A percentile compares a stretch with the other conserved stretches of the same genome.
Conservation (phyloP, 768 basidiomycete genomes). For the Botryobasidium botryosum region DNA sequence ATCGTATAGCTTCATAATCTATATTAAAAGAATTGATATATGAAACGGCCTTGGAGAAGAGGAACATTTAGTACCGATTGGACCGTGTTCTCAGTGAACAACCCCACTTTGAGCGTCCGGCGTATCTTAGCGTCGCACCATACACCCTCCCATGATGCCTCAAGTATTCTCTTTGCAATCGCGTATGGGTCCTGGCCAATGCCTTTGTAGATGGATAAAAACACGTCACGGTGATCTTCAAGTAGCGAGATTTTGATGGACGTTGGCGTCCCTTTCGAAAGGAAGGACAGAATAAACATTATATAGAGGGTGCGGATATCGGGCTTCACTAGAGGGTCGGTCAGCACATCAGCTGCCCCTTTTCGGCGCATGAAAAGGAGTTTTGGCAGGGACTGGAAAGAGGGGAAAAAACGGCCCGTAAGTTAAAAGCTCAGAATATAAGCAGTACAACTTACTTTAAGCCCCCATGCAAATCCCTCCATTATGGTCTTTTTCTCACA, state of each 20-base stretch:
- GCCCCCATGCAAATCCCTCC: constrained; percentile 64
- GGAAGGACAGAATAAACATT: constrained; percentile 55
- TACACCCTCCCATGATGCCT: constrained; percentile 57
- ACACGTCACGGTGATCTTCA: constrained; percentile 49
- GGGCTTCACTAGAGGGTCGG: constrained; percentile 17
- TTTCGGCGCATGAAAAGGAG: constrained; percentile 55
- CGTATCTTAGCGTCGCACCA: constrained; percentile 62
- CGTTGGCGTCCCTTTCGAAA: constrained; percentile 31
- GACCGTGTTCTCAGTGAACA: constrained; percentile 53
- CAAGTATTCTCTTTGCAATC: constrained; percentile 46
- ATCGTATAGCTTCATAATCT: constrained; percentile 66
- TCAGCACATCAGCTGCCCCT: background rate
- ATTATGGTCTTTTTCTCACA: constrained; percentile 42
- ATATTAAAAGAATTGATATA: constrained; percentile 10
- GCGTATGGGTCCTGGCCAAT: constrained; percentile 46
- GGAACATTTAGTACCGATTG: constrained; percentile 32
- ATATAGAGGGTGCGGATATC: constrained; percentile 71
- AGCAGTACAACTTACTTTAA: constrained; percentile 32
- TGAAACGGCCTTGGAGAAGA: background rate
- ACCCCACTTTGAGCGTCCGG: constrained; percentile 47
- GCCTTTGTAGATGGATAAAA: constrained; percentile 58
- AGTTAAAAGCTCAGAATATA: too few species aligned
- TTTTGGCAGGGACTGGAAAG: constrained; percentile 40
- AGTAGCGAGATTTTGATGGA: constrained; percentile 46
- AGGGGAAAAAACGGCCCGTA: constrained; percentile 2